A percentile compares a stretch with the other conserved stretches of the same genome.
These are phyloP conservation scores for Amanita exitialis DNA, from an alignment of 768 basidiomycete species.

Conservation along the genomic window DNA sequence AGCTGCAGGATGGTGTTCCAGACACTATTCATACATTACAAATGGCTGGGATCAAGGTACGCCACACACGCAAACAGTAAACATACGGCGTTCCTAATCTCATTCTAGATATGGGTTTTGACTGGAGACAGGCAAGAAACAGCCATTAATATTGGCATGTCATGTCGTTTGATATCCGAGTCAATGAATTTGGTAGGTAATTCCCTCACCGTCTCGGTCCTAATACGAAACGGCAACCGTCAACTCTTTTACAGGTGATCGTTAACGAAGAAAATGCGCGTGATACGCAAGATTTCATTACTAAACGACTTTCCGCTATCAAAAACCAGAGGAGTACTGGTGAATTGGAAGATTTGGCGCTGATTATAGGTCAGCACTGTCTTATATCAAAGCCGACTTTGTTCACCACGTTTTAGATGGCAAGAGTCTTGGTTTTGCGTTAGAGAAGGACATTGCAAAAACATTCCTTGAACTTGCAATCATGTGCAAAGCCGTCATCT, in stretches of 20 bases:
- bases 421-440: slow-evolving; percentile 85
- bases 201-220: neutral
- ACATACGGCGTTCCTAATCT: slow-evolving; percentile 2
- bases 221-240: neutral
- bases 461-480: slow-evolving; percentile 90
- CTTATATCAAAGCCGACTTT: neutral
- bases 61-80: neutral
- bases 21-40: slow-evolving; percentile 97
- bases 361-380: slow-evolving; percentile 70
- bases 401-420: slow-evolving; percentile 50
- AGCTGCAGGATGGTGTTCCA: slow-evolving; percentile 96
- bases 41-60: slow-evolving; percentile 91
- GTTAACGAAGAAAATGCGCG: slow-evolving; percentile 83
- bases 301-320: slow-evolving; percentile 83
- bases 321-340: slow-evolving; percentile 88
- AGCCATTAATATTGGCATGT: slow-evolving; percentile 98
- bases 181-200: slow-evolving; percentile 90
- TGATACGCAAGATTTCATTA: slow-evolving; percentile 79
- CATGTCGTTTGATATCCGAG: slow-evolving; percentile 93
- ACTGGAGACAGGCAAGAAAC: slow-evolving; percentile 99
- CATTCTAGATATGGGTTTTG: slow-evolving; percentile 80
- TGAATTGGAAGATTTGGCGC: slow-evolving; percentile 89
- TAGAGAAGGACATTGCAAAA: slow-evolving; percentile 88
- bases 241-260: slow-evolving; percentile 51
- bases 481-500: slow-evolving; percentile 98